These are phyloP conservation scores for Hypsizygus marmoreus DNA, from an alignment of 768 basidiomycete genomes.

Conservation along the genomic window DNA sequence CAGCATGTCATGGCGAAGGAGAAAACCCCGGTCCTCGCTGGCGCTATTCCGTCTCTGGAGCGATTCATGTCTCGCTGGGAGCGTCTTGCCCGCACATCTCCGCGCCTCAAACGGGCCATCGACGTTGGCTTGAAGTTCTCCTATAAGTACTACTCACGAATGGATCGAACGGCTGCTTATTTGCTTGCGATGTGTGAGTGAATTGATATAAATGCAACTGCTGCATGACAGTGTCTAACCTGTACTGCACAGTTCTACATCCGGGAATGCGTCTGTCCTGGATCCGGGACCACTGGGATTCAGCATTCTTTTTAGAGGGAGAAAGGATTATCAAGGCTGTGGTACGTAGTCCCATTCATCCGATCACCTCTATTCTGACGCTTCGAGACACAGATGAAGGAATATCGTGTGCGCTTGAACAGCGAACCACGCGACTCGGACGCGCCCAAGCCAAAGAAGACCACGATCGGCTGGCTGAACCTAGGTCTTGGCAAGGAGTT, in stretches of 20 bases:
- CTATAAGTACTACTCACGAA: conserved; percentile 11
- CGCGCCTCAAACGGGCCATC: conserved; percentile 7
- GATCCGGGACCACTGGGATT: conserved; percentile 19
- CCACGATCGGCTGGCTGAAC: neutral
- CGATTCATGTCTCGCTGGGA: conserved; percentile 19
- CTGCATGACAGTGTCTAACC: too few relatives aligned
- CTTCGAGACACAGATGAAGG: conserved; percentile 14
- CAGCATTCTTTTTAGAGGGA: conserved; percentile 9
- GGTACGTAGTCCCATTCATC: conserved; percentile 3
- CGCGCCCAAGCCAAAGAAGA: neutral
- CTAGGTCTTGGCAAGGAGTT: neutral
- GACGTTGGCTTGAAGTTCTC: conserved; percentile 7
- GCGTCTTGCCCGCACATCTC: conserved; percentile 1
- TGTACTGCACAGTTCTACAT: conserved; percentile 22
- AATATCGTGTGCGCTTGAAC: neutral
- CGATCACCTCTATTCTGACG: neutral
- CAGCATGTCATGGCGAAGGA: conserved; percentile 19
- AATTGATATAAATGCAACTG: neutral
- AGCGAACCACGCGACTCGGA: neutral
- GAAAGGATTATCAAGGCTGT: conserved; percentile 12
- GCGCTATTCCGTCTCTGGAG: conserved; percentile 22
- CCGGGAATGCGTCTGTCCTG: conserved; percentile 16
- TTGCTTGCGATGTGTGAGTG: conserved; percentile 12
- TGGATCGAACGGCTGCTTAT: conserved; percentile 14
- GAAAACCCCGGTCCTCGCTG: conserved; percentile 19